Percentiles rank a stretch among this genome's conserved stretches.
Conservation (phyloP, 1,139 yeast genomes). For the Nematodospora anomalae region DNA sequence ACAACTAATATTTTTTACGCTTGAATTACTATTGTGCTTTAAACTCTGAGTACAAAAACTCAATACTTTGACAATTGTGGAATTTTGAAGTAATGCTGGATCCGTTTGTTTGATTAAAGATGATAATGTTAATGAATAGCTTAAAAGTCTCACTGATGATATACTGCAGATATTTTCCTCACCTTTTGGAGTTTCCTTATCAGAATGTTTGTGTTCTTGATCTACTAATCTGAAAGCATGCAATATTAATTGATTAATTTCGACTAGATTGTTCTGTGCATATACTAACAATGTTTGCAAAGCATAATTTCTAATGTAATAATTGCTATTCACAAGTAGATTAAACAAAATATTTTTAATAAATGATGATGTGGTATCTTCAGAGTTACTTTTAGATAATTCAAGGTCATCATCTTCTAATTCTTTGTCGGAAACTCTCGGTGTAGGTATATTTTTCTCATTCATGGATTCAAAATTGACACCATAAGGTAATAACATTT, state of each 20-base stretch:
- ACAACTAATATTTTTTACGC: slow-evolving; percentile 33
- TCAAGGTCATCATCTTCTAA: slow-evolving; percentile 16
- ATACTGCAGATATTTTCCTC: slow-evolving; percentile 28
- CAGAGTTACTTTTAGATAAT: slow-evolving; percentile 21
- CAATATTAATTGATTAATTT: slow-evolving; percentile 38
- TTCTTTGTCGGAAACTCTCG: slow-evolving; percentile 8
- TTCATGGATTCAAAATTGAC: slow-evolving; percentile 31
- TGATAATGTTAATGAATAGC: slow-evolving; percentile 40
- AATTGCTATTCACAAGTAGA: slow-evolving; percentile 34
- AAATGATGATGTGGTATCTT: slow-evolving; percentile 22
- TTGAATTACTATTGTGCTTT: slow-evolving; percentile 34
- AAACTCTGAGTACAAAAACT: slow-evolving; percentile 51
- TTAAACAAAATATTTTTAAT: slow-evolving; percentile 33
- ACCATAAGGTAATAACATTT: slow-evolving; percentile 39
- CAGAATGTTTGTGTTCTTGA: slow-evolving; percentile 30
- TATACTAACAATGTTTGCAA: slow-evolving; percentile 33
- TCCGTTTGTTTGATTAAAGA: slow-evolving; percentile 41
- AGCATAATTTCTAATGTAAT: slow-evolving; percentile 39
- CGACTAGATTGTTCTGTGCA: slow-evolving; percentile 33
- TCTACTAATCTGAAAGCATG: slow-evolving; percentile 34
- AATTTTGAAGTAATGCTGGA: slow-evolving; percentile 38
- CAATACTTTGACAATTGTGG: slow-evolving; percentile 42
- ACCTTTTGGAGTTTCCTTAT: slow-evolving; percentile 14
- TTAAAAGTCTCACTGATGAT: slow-evolving; percentile 27
- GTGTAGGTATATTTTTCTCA: slow-evolving; percentile 13